Evolutionary conservation across 2,329 filamentous ascomycete species (phyloP).

Genomic region (Seiridium unicorne): DNA sequence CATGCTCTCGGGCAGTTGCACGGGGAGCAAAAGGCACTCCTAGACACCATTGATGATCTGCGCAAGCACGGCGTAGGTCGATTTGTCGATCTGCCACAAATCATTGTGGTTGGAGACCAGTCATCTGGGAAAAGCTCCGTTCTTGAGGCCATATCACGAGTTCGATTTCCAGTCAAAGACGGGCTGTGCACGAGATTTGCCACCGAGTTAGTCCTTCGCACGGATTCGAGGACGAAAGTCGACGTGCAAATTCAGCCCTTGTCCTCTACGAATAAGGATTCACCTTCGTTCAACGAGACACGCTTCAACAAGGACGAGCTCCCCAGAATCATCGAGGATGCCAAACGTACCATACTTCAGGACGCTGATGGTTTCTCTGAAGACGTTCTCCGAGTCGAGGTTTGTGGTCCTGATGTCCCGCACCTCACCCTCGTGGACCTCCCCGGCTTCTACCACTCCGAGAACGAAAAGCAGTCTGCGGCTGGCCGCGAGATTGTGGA

Average conservation of each 20-base stretch:
- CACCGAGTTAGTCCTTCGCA: conserved; percentile 56
- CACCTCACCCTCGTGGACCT: conserved; percentile 55
- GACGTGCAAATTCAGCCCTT: conserved; percentile 37
- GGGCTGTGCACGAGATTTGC: conserved; percentile 59
- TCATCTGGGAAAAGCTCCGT: conserved; percentile 65
- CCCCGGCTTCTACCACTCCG: conserved; percentile 42
- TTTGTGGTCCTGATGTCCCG: conserved; percentile 39
- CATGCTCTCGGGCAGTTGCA: not conserved
- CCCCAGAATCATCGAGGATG: conserved; percentile 47
- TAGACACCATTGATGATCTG: not conserved
- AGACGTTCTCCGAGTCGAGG: conserved; percentile 44
- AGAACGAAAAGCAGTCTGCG: not conserved
- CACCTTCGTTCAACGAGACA: conserved; percentile 29
- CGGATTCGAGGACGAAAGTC: conserved; percentile 31
- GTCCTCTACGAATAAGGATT: conserved; percentile 4
- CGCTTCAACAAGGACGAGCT: conserved; percentile 39
- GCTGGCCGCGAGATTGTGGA: conserved; percentile 25
- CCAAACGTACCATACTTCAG: conserved; percentile 49
- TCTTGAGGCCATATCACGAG: conserved; percentile 60
- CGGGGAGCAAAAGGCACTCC: not conserved
- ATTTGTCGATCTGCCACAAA: conserved; percentile 47
- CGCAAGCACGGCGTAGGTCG: not conserved
- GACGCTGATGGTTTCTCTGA: conserved; percentile 35
- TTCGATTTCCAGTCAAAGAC: conserved; percentile 57
- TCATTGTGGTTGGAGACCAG: conserved; percentile 60